A percentile compares a stretch with the other conserved stretches of the same genome.
These are phyloP conservation scores for Gomphus sp. DNA, from an alignment of 1,284 basidiomycete genomes.

Conservation along the genomic window DNA sequence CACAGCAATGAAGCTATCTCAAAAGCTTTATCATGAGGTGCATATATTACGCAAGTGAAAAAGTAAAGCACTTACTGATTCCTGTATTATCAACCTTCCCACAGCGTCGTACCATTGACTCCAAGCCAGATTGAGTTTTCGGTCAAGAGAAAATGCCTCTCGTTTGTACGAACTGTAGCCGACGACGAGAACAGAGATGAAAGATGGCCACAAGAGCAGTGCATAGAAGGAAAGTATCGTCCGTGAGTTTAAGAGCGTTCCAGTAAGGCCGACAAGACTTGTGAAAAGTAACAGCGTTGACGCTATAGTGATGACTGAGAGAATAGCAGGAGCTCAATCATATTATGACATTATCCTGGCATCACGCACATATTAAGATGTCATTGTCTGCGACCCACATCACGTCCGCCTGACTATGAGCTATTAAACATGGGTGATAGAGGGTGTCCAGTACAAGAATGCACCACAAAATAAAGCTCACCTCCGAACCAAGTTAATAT, in stretches of 20 bases:
- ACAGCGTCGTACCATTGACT: slow-evolving; percentile 50
- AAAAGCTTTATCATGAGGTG: not conserved
- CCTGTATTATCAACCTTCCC: slow-evolving; percentile 56
- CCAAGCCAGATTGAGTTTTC: slow-evolving; percentile 69
- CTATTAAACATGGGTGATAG: slow-evolving; percentile 19
- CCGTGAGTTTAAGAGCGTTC: slow-evolving; percentile 65
- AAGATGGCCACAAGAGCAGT: slow-evolving; percentile 60
- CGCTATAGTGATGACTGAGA: slow-evolving; percentile 52
- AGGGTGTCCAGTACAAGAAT: slow-evolving; percentile 6
- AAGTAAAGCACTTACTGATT: slow-evolving; percentile 23
- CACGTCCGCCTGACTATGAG: slow-evolving; percentile 42
- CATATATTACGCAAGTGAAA: not conserved
- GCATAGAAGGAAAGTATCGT: slow-evolving; percentile 65
- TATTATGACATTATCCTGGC: not conserved
- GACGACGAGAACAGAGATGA: slow-evolving; percentile 54
- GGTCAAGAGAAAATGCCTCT: slow-evolving; percentile 58
- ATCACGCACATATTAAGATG: slow-evolving; percentile 31
- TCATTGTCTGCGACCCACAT: slow-evolving; percentile 48
- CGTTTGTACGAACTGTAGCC: slow-evolving; percentile 69
- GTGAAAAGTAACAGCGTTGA: slow-evolving; percentile 50
- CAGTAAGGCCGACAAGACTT: slow-evolving; percentile 55
- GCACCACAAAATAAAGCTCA: slow-evolving; percentile 21
- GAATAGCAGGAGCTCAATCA: slow-evolving; percentile 2
- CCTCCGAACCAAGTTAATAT: slow-evolving; percentile 52
- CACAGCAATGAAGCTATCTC: slow-evolving; percentile 53